Evolutionary conservation across 257 asterid species (phyloP), one percentile per base, ranked within the genome.

Genomic region (Przewalskia tangutica): DNA sequence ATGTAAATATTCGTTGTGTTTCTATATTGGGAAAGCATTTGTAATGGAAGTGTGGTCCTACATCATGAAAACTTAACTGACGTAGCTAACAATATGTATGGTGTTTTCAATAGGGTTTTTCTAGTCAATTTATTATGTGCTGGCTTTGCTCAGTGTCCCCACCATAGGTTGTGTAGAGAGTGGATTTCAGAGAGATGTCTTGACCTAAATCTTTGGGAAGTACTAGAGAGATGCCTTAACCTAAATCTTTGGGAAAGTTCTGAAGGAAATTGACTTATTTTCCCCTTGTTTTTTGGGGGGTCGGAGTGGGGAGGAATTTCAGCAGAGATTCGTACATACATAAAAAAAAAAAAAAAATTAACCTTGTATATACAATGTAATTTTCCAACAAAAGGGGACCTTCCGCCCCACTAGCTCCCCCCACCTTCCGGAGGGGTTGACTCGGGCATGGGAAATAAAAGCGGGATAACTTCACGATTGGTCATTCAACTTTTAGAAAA

Each of bases 121-220:
- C 14, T 27, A 75, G 80, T 75, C 80, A 23, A 75, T 73, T 73
- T 75, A 75, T 75, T 75, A 8, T 73, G 62, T 23, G 80, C 79
- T 75, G 80, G 80, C 62, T 50, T 75, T 50, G 80, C 63, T 75
- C 63, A 75, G 80, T 53, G 44, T 75, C 62, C 80, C 80, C 27
- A 75, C 79, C 27, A 75, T 75, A 75, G 27, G 27, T 56, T 73
- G 79, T 73, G 20, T 48, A 73, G 18, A 48, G 7, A 5, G 46
- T 75, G 62, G 62, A 75, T 51, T 50, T 75, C 63, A 50, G 27
- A 27, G 50, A 75, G 46, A 75, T 50, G 16, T 46, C 62, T 75
- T 50, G 14, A 75, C 79, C 62, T 75, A 75, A 75, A 75, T 75
- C 60, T 46, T 48, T 48, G 59, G 59, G 40, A 67, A 67, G 46